Evolutionary conservation across 768 basidiomycete genomes (phyloP).

Genomic region (Hypsizygus marmoreus): DNA sequence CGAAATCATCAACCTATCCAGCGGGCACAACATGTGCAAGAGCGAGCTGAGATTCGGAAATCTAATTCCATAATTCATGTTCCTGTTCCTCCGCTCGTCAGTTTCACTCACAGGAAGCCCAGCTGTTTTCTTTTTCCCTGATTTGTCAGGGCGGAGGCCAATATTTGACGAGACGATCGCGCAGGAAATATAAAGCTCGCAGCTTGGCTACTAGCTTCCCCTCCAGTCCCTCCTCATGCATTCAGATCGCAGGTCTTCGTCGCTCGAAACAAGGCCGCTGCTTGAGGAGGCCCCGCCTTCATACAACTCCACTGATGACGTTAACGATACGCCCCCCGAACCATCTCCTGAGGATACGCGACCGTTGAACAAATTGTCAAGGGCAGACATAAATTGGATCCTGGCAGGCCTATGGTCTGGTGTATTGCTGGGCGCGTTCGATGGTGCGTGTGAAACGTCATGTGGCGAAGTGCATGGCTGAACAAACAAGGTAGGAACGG

Average conservation of each 20-base stretch:
- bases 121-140: slow-evolving; percentile 24
- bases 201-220: slow-evolving; percentile 16
- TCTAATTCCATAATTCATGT: slow-evolving; percentile 38
- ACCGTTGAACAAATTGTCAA: slow-evolving; percentile 49
- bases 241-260: slow-evolving; percentile 44
- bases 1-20: slow-evolving; percentile 14
- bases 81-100: slow-evolving; percentile 28
- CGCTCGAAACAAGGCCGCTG: slow-evolving; percentile 59
- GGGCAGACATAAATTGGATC: slow-evolving; percentile 65
- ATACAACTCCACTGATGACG: slow-evolving; percentile 47
- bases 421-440: slow-evolving; percentile 82
- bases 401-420: slow-evolving; percentile 80
- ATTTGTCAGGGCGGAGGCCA: slow-evolving; percentile 38
- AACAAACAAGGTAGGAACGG: slow-evolving; percentile 56
- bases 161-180: slow-evolving; percentile 27
- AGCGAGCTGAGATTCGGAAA: slow-evolving; percentile 32
- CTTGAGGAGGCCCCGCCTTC: slow-evolving; percentile 50
- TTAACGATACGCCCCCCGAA: slow-evolving; percentile 30
- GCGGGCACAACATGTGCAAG: slow-evolving; percentile 34
- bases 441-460: slow-evolving; percentile 52
- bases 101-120: slow-evolving; percentile 22
- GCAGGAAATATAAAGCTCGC: slow-evolving; percentile 28
- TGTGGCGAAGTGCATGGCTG: slow-evolving; percentile 6
- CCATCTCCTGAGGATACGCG: slow-evolving; percentile 31
- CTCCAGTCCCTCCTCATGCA: slow-evolving; percentile 42